Evolutionary conservation across 208 protist genomes (phyloP), one percentile per base, ranked within the genome.

Genomic region (Herpetomonas tarakana): DNA sequence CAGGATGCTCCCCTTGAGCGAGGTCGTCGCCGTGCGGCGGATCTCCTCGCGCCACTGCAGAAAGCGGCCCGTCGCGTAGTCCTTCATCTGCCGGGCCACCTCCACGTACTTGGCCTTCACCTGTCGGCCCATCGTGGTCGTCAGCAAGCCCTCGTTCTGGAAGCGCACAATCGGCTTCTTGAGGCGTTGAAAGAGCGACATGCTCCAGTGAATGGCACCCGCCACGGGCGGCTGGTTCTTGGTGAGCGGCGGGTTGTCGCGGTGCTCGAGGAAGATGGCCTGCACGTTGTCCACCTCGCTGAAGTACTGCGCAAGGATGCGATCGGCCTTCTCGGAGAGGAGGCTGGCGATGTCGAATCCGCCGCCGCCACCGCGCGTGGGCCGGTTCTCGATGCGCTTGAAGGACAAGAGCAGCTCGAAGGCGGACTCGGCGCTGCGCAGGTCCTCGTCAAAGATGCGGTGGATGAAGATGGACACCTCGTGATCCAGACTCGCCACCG

Each of bases 181-280:
- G 44, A 99, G 85, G 49, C 94, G 80, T 62, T 98, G 83, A 65
- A 98, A 99, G 46, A 99, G 86, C 11, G 93, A 97, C 47, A 93
- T 91, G 52, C 94, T 96, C 98, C 97, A 99, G 74, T 97, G 91
- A 54, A 99, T 97, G 26, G 94, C 69, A 22, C 97, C 98, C 3
- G 98, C 93, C n/a, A 99, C 80, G 14, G 94, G 93, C 16, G 98
- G 98, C 71, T 99, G 93, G 73, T 99, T 99, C 71, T 98, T 98
- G 7, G 92, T 92, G 6, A 97, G 71, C 26, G 98, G 98, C 22
- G 98, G 98, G 58, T 80, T 68, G 26, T 90, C 74, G 19, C 83
- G 58, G 55, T 98, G 69, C 30, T 83, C 62, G 2, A 91, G 28
- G 70, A 99, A 99, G 30, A 98, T 95, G 50, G 58, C 52, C 47